Percentiles rank a stretch among this genome's conserved stretches.
phyloP scores from a whole-genome alignment of 2,329 filamentous ascomycete genomes.

The Aspergillus sp. region DNA sequence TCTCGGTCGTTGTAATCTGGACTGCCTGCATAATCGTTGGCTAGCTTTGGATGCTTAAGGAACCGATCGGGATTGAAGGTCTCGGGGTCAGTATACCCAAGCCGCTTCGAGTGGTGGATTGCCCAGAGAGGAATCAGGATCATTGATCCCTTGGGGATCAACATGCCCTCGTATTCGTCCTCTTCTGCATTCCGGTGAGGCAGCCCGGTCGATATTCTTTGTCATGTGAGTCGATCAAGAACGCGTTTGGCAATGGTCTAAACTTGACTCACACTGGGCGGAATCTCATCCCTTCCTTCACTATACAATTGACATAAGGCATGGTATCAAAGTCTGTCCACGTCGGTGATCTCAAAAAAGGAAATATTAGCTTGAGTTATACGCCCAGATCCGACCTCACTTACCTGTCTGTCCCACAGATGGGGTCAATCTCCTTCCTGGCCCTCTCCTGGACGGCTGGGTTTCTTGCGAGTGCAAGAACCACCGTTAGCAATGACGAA shows the following conservation, averaged over 20 bases:
- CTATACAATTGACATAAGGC: constrained; percentile 55
- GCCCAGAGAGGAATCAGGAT: constrained; percentile 53
- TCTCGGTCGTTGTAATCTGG: constrained; percentile 38
- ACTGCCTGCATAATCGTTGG: constrained; percentile 37
- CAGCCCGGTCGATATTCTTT: constrained; percentile 18
- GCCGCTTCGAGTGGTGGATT: constrained; percentile 34
- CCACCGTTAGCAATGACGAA: constrained; percentile 29
- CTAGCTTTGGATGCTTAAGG: constrained; percentile 27
- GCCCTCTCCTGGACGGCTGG: constrained; percentile 48
- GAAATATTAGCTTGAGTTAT: too few relatives aligned
- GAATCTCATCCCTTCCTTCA: constrained; percentile 61
- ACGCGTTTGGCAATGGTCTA: constrained; percentile 29
- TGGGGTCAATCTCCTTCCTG: constrained; percentile 50
- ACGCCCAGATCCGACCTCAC: too few relatives aligned
- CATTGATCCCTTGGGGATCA: constrained; percentile 47
- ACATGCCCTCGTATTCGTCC: constrained; percentile 43
- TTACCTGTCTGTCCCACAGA: constrained; percentile 44
- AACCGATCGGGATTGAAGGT: constrained; percentile 33
- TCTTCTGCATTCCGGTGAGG: constrained; percentile 22
- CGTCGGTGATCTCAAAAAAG: constrained; percentile 41
- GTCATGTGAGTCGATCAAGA: constrained; percentile 47
- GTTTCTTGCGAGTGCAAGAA: constrained; percentile 52
- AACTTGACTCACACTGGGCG: constrained; percentile 43
- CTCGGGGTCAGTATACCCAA: constrained; percentile 24
- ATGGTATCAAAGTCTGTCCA: constrained; percentile 51